phyloP scores from a whole-genome alignment of 148 eudicot genomes.

The Silene conica region DNA sequence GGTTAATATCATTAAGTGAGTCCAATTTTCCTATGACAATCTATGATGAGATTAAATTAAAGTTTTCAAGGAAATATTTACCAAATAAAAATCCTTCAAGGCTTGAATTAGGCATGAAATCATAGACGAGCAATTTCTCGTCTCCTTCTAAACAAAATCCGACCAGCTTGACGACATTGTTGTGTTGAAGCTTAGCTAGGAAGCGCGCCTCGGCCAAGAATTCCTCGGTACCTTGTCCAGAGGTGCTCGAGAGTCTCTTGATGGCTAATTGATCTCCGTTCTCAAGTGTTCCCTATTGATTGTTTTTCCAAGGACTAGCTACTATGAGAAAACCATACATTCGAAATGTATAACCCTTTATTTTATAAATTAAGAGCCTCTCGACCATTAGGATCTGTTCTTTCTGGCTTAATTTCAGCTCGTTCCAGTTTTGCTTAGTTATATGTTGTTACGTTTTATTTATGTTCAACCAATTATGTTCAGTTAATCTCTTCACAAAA shows the following conservation, averaged over 20 bases:
- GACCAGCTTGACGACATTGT: slow-evolving; percentile 65
- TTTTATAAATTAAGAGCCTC: no score
- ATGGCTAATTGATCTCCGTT: slow-evolving; percentile 52
- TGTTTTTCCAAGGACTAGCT: not conserved
- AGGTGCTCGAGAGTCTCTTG: slow-evolving; percentile 52
- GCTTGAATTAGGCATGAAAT: slow-evolving; percentile 61
- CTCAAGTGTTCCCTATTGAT: slow-evolving; percentile 40
- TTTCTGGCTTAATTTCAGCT: no score
- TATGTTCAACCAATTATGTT: no score
- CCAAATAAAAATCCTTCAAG: slow-evolving; percentile 62
- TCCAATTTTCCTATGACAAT: not conserved
- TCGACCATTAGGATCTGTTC: no score
- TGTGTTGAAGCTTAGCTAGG: slow-evolving; percentile 67
- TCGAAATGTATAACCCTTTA: no score
- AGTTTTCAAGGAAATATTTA: slow-evolving; percentile 8
- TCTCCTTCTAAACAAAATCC: slow-evolving; percentile 71
- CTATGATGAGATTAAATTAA: not conserved
- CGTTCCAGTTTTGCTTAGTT: no score
- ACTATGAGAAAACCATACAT: not conserved
- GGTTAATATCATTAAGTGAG: no score
- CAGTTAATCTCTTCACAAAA: no score
- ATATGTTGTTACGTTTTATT: no score
- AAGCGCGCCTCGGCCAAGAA: slow-evolving; percentile 66
- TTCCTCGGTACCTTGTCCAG: slow-evolving; percentile 60
- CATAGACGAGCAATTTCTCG: slow-evolving; percentile 76